Base-by-base conservation (phyloP, 2,329 filamentous ascomycete species). In the Epichloe brachyelytri region DNA sequence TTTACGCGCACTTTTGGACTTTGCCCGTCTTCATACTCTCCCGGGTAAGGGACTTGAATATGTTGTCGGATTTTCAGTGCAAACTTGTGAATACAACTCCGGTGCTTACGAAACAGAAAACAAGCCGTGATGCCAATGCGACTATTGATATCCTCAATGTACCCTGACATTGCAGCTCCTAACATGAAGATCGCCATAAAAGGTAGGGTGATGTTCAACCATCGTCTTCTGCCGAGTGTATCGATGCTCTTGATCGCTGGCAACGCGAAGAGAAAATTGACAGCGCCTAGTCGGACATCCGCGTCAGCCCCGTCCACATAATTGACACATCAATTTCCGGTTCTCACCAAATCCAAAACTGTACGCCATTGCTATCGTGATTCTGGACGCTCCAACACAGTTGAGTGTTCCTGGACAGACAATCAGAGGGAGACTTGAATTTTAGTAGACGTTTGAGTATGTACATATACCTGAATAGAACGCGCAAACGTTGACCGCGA, bases 121-220 rank as follows among this genome's bases (percentile, higher is more conserved):
- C 69, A 57, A 0, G 65, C 63, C 19, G 69, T 61, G 2, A 68
- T 54, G 2, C 61, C 63, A 12, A 57, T 59, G n/a, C 56, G 61
- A 20, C 49, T 57, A 2, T 40, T 44, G 1, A 19, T 22, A 30
- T 55, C 40, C 26, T 34, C 15, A 30, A 68, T 61, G 2, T 59
- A 46, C 43, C 60, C 67, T 0, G 68, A 61, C 15, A 70, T 48
- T 6, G 68, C 68, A 0, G 67, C 70, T 2, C 61, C 65, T 1
- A 66, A 57, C 63, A 73, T 68, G 45, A 68, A 67, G 6, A 72
- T 53, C 0, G 65, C 63, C 72, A 74, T 74, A 0, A 71, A 43
- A 0, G 71, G 71, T 0, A 74, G 53, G 0, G 72, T 74, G 2
- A 65, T 57, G 1, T 71, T 56, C 0, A 74, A 63, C 69, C 70